Conservation (phyloP, 768 basidiomycete species). For the Leccinum broughii region DNA sequence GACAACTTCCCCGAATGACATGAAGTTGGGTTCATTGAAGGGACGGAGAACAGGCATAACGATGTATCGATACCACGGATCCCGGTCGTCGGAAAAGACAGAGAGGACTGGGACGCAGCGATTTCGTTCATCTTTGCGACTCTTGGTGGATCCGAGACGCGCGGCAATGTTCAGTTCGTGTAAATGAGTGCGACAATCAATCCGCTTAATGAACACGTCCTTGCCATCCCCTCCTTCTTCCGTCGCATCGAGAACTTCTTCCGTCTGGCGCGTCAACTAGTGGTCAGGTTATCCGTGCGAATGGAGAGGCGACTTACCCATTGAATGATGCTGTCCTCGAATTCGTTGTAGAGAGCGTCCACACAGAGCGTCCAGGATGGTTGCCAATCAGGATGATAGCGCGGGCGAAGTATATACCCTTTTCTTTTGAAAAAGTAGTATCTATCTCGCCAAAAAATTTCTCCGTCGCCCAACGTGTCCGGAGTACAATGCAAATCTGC, state of each 20-base stretch:
- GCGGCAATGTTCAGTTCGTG: conserved; percentile 7
- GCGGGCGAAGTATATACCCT: neutral
- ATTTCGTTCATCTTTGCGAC: conserved; percentile 11
- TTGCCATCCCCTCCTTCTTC: neutral
- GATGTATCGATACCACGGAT: conserved; percentile 18
- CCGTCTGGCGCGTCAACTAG: neutral
- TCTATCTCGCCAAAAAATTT: neutral
- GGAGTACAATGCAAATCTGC: neutral
- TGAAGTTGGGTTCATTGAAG: conserved; percentile 27
- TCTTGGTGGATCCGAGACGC: neutral
- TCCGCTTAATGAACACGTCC: conserved; percentile 16
- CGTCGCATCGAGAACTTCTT: conserved; percentile 11
- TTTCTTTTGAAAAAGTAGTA: neutral
- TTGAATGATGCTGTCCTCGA: conserved; percentile 5
- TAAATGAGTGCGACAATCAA: conserved; percentile 1
- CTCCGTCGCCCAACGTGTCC: neutral
- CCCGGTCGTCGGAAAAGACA: conserved; percentile 9
- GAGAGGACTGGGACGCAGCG: conserved; percentile 28
- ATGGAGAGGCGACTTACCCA: neutral
- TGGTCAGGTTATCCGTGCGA: neutral
- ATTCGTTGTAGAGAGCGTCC: neutral
- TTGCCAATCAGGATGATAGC: conserved; percentile 20
- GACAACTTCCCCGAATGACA: conserved; percentile 24
- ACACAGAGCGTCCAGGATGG: conserved; percentile 28
- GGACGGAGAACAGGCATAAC: conserved; percentile 33